Percentiles rank a stretch among this genome's conserved stretches.
Evolutionary conservation across 345 rosid genomes (phyloP).

Genomic region (Jatropha curcas): DNA sequence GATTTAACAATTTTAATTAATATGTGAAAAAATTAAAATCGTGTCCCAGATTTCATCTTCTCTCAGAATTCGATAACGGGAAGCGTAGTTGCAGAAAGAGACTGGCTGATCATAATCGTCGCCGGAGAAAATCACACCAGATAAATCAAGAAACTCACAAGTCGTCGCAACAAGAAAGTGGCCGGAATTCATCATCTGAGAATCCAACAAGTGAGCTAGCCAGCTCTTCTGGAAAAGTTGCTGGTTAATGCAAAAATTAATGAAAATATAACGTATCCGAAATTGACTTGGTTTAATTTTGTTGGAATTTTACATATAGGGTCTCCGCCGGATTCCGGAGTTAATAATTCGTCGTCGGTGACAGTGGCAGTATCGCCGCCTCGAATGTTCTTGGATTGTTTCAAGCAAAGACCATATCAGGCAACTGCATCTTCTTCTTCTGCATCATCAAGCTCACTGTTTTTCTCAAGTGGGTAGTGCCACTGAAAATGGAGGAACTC

Average conservation of each 20-base stretch:
- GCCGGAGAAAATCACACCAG: slow-evolving; percentile 77
- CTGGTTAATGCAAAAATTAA: no score
- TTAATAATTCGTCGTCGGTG: slow-evolving; percentile 52
- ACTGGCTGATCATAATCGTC: slow-evolving; percentile 94
- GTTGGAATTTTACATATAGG: slow-evolving; percentile 24
- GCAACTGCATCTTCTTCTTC: slow-evolving; percentile 51
- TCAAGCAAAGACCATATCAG: slow-evolving; percentile 61
- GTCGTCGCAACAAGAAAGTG: slow-evolving; percentile 33
- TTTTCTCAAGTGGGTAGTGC: slow-evolving; percentile 57
- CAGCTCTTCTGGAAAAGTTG: background rate
- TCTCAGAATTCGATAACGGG: slow-evolving; percentile 91
- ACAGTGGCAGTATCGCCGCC: slow-evolving; percentile 67
- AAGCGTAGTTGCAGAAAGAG: slow-evolving; percentile 96
- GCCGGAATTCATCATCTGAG: slow-evolving; percentile 40
- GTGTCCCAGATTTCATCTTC: slow-evolving; percentile 73
- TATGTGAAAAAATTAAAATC: background rate
- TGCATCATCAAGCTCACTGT: slow-evolving; percentile 65
- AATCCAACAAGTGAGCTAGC: slow-evolving; percentile 37
- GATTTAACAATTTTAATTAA: no score
- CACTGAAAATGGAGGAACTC: background rate
- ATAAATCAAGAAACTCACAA: slow-evolving; percentile 44
- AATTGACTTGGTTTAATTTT: background rate
- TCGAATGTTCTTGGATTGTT: slow-evolving; percentile 72
- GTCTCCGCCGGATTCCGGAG: slow-evolving; percentile 61
- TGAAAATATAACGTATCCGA: no score